Base-by-base conservation (phyloP, 2,329 filamentous ascomycete genomes). In the Thielaviopsis ethacetica region DNA sequence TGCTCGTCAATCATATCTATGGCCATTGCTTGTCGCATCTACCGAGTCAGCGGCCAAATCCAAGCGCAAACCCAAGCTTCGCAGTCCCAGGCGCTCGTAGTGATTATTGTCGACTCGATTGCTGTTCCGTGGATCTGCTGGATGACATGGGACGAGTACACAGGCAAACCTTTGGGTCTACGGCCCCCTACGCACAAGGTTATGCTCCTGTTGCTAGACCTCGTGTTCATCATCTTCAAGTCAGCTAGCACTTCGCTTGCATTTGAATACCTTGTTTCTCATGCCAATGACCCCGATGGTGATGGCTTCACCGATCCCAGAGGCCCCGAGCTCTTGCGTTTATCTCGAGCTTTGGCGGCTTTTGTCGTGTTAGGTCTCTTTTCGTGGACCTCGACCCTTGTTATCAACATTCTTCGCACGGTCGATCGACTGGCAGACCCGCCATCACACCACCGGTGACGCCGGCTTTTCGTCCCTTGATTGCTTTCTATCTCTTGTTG, bases 191-290 rank as follows among this genome's bases (percentile, higher is more conserved):
- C 84, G 59, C 85, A 88, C 54, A 98, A 98, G 70, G 86, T 95
- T 63, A 83, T 87, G 15, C 81, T 98, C 55, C 87, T 97, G 62
- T 81, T 98, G 58, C 80, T 95, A 60, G 93, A 98, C 71, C 77
- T 98, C 3, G 84, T 96, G 66, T 98, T 98, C 69, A 95, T 98
- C 67, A 91, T 97, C 50, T 95, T 98, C 73, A 91, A 95, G 70
- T 90, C 91, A 3, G 90, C 91, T 56, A 97, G 95, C 71, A 80
- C 95, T 26, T 87, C 88, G 49, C 75, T 98, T 63, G 91, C 91
- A 1, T 95, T 96, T 68, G 86, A 88, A 68, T 86, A 88, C 9
- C 74, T 96, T 58, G 84, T 88, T 69, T 76, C 80, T 67, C 71
- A 77, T 67, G 70, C 72, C 56, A 81, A 86, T 44, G 57, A 57